Conservation (phyloP, 2,329 filamentous ascomycete genomes). For the Colletotrichum chlorophyti region DNA sequence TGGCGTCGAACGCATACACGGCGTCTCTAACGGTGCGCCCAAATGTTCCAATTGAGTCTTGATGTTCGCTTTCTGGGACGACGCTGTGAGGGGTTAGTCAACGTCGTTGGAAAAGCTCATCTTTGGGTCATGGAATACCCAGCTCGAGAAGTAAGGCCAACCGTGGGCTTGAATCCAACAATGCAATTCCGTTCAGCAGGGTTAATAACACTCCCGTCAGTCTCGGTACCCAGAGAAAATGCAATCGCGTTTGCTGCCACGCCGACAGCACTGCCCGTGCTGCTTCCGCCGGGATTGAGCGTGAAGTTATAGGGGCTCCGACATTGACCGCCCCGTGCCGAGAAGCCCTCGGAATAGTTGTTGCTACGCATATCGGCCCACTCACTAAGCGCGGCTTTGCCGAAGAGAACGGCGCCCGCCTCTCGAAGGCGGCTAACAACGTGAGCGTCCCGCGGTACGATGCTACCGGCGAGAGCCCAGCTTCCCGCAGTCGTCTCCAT, state of each 20-base stretch:
- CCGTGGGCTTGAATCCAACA: constrained; percentile 79
- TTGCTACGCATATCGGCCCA: constrained; percentile 77
- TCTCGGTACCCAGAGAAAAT: constrained; percentile 76
- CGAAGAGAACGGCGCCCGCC: constrained; percentile 73
- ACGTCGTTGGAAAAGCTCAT: background rate
- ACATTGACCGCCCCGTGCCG: constrained; percentile 67
- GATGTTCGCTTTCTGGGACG: constrained; percentile 71
- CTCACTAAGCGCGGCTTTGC: constrained; percentile 74
- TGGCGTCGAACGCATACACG: constrained; percentile 69
- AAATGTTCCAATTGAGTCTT: constrained; percentile 74
- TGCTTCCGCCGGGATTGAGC: constrained; percentile 72
- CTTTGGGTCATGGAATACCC: too few relatives aligned
- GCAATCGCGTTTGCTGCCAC: constrained; percentile 69
- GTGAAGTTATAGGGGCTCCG: constrained; percentile 74
- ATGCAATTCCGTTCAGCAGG: constrained; percentile 73
- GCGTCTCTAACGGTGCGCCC: constrained; percentile 74
- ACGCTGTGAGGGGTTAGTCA: constrained; percentile 40
- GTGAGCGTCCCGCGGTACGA: constrained; percentile 72
- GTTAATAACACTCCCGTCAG: constrained; percentile 75
- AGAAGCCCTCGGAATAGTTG: constrained; percentile 73
- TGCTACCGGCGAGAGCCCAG: constrained; percentile 69
- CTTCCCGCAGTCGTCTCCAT: constrained; percentile 79
- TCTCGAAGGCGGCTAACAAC: constrained; percentile 67
- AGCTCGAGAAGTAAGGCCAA: constrained; percentile 71
- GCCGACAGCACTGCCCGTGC: constrained; percentile 69